Evolutionary conservation across 441 rosid species (phyloP), one percentile per base, ranked within the genome.

Genomic region (Cnidoscolus chayamansa): DNA sequence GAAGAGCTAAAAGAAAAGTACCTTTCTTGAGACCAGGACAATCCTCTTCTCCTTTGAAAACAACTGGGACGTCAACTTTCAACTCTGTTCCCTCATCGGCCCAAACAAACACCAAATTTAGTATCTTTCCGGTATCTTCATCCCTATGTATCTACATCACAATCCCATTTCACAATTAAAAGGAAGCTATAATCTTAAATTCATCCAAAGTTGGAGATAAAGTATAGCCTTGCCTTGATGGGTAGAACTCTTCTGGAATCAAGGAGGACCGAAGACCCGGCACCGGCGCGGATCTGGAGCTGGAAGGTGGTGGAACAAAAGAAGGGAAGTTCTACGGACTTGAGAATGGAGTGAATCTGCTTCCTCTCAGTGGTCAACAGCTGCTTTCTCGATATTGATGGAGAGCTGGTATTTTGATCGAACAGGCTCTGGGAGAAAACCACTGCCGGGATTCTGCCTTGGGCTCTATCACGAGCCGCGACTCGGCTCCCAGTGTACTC

Each of bases 101-200:
- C 98, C 97, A 92, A 49, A 91, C 89, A 59, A 94, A 88, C 11
- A 94, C 94, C 85, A 94, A 79, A 81, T 94, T 92, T 79, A 89
- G 76, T 80, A 94, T 81, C 75, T 81, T 84, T 72, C 98, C 97
- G 15, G 84, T 89, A 77, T 85, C 92, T 65, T 86, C 91, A 62
- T 92, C 85, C 74, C 88, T 90, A 72, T 92, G 98, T 74, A 94
- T 73, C 98, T 94, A 80, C 15, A 49, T 73, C 48, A 76, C 61
- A 56, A 49, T n/a, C 45, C 37, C 61, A 67, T 63, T 7, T 49
- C 31, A 73, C 13, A 60, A 71, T 30, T 50, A 2, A 65, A 65
- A n/a, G 43, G 45, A 45, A 59, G 19, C 17, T 10, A 55, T 17
- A 37, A 37, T 8, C 7, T 2, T 48, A 31, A 49, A 43, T 15